Base-by-base conservation (phyloP, 2,329 filamentous ascomycete genomes). In the Fusarium cyanostomum region DNA sequence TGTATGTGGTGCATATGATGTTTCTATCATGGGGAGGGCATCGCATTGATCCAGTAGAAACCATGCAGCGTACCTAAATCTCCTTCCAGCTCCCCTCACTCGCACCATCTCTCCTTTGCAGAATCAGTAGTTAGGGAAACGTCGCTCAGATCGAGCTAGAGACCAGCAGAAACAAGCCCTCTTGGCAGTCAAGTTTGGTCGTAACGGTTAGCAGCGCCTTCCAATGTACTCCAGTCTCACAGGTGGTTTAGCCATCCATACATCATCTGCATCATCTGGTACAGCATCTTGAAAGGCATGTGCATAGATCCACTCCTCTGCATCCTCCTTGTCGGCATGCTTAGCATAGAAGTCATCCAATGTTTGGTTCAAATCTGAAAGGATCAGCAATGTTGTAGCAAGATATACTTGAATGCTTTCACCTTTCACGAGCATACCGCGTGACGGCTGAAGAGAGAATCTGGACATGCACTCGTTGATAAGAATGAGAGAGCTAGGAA, bases 1-100 rank as follows among this genome's bases (percentile, higher is more conserved):
- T 78, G 3, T 65, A 74, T 12, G 64, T 79, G 18, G 59, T 73
- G 16, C 56, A 76, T 37, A 72, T 78, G 55, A 70, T 62, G 24
- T 71, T 78, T 42, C 56, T 79, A 13, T 77, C 73, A 0, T 79
- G 67, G 71, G 74, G 66, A 41, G 74, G 77, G n/a, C 8, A 65
- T 5, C 34, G 51, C 26, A 18, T 68, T 18, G 7, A n/a, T n/a
- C n/a, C n/a, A n/a, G n/a, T n/a, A n/a, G n/a, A n/a, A n/a, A n/a
- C n/a, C n/a, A n/a, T n/a, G n/a, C n/a, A n/a, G n/a, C n/a, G n/a
- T n/a, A n/a, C n/a, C n/a, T n/a, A n/a, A n/a, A n/a, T n/a, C n/a
- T n/a, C n/a, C n/a, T n/a, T n/a, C n/a, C n/a, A n/a, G n/a, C n/a
- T n/a, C n/a, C n/a, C n/a, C n/a, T n/a, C n/a, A n/a, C n/a, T n/a